Percentiles rank a stretch among this genome's conserved stretches.
Conservation (phyloP, 2,329 filamentous ascomycete species). For the Pestalotiopsis sp. region DNA sequence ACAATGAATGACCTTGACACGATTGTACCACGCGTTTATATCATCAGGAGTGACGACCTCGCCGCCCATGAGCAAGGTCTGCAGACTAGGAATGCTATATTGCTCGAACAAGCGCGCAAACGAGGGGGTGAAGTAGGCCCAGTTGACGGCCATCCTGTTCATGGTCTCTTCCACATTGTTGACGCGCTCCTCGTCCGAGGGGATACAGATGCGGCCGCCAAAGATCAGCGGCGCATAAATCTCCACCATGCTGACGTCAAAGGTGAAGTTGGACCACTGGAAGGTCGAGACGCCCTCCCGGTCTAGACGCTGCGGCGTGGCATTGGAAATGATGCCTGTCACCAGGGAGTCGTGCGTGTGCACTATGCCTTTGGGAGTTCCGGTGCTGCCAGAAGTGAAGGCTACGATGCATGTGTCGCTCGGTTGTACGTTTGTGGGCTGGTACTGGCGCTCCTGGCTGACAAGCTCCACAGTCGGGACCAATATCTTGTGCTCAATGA, state of each 20-base stretch:
- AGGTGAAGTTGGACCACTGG: constrained; percentile 8
- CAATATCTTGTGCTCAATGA: neutral
- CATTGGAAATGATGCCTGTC: constrained; percentile 4
- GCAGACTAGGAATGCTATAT: constrained; percentile 17
- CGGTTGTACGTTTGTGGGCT: neutral
- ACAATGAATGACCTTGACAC: constrained; percentile 8
- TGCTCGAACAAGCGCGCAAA: constrained; percentile 6
- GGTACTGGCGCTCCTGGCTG: neutral
- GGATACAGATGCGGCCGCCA: constrained; percentile 6
- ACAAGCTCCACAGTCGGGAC: constrained; percentile 4
- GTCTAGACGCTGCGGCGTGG: constrained; percentile 4
- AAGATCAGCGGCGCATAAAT: constrained; percentile 6
- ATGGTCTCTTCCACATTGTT: constrained; percentile 5
- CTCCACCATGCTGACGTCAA: constrained; percentile 10
- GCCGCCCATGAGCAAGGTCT: constrained; percentile 21
- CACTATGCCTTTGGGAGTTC: constrained; percentile 53
- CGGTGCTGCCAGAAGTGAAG: constrained; percentile 57
- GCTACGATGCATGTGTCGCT: constrained; percentile 36
- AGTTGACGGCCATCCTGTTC: constrained; percentile 5
- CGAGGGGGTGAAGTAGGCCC: constrained; percentile 4
- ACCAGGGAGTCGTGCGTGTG: constrained; percentile 16
- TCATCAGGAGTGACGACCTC: constrained; percentile 21
- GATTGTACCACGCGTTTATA: constrained; percentile 5
- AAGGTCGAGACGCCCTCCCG: constrained; percentile 3
- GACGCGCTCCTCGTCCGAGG: constrained; percentile 11